Base-by-base conservation (phyloP, 257 asterid species). In the Anisodus tanguticus region DNA sequence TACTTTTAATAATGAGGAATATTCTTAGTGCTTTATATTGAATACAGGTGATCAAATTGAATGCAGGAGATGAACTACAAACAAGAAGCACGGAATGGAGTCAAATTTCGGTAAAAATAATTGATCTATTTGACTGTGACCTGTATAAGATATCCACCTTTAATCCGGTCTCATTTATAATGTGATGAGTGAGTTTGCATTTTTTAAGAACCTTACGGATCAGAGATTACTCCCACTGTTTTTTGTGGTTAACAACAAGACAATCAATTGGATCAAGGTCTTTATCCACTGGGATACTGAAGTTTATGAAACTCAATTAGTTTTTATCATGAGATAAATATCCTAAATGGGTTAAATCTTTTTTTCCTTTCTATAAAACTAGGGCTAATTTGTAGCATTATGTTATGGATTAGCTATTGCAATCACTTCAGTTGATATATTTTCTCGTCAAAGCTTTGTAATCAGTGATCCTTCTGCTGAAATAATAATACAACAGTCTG, bases 21-120 rank as follows among this genome's bases (percentile, higher is more conserved):
- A 83, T 95, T 93, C 98, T 95, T 95, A 91, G 99, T 89, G 91
- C 94, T 93, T 91, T 91, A 90, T 90, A 95, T 93, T 94, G 98
- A 95, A 93, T 93, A 94, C 98, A 95, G 99, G 98, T 90, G 87
- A 90, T 94, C 97, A 92, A 92, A 90, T 94, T 96, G 92, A 93
- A 96, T 96, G 99, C 99, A 96, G 99, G 98, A 96, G 98, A 96
- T 96, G 98, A 93, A 94, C 91, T 96, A 96, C 90, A 88, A 81
- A 77, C 89, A 74, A 82, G 99, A 96, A 92, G 99, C 99, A 85
- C 87, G 86, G 72, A 96, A 94, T 88, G 99, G 98, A 89, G 82
- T 89, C 79, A 94, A 87, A 91, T 96, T 96, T 88, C 92, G 93
- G 99, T 94, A 92, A 88, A 87, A 69, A 54, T 76, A 26, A 15